Conservation (phyloP, 805 yeast species). For the Nakazawaea anatomiae region DNA sequence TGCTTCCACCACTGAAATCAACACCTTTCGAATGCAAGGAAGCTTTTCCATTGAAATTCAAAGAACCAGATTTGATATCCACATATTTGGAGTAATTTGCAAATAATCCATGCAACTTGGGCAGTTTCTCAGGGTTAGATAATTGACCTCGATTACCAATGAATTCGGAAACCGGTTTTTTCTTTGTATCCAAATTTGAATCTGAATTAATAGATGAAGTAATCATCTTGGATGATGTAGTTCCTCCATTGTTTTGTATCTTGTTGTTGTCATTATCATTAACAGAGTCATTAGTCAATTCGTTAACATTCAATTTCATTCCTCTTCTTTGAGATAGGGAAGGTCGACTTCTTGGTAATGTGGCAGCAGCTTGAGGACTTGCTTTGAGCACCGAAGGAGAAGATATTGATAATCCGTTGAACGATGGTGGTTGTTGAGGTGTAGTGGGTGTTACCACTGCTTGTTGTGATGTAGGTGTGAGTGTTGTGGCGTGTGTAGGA, state of each 20-base stretch:
- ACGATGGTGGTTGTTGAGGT: background rate
- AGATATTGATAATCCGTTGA: background rate
- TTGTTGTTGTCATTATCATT: background rate
- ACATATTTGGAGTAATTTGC: constrained; percentile 82
- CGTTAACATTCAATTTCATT: constrained; percentile 38
- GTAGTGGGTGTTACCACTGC: background rate
- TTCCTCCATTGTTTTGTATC: background rate
- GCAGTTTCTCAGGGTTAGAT: constrained; percentile 20
- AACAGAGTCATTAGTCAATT: constrained; percentile 3
- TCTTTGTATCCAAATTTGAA: constrained; percentile 2
- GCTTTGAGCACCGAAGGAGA: constrained; percentile 5
- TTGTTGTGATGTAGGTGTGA: background rate
- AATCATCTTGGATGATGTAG: constrained; percentile 12
- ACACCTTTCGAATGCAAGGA: constrained; percentile 89
- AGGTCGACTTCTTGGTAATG: constrained; percentile 28
- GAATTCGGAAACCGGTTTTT: constrained; percentile 16
- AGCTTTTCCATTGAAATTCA: constrained; percentile 91
- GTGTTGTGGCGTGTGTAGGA: background rate
- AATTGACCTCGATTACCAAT: constrained; percentile 18
- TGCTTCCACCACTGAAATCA: constrained; percentile 82
- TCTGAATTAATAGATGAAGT: constrained; percentile 6
- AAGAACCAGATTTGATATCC: constrained; percentile 86
- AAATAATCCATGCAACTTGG: constrained; percentile 56
- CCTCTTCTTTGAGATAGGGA: constrained; percentile 52
- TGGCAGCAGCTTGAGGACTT: constrained; percentile 7